phyloP scores from a whole-genome alignment of 139 green algal species.

The Asterochloris sp. region DNA sequence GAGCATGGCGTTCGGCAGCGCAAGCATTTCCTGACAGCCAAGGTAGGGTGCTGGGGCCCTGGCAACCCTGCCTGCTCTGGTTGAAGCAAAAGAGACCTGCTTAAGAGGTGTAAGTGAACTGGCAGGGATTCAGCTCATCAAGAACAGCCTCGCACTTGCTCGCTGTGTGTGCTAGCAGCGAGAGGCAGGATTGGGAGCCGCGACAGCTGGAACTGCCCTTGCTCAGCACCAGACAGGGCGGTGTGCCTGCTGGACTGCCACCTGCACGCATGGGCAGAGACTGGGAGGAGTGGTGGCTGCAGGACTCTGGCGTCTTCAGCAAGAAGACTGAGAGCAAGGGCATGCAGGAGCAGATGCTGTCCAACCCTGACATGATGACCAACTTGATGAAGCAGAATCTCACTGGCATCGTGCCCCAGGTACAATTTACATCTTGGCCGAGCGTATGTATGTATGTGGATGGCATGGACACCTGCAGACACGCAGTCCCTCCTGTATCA shows the following conservation, averaged over 20 bases:
- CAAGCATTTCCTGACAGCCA: constrained; percentile 61
- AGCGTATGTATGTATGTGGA: background rate
- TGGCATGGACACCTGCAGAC: too few relatives aligned
- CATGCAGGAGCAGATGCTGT: constrained; percentile 83
- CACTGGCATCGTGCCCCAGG: constrained; percentile 72
- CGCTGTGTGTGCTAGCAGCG: too few relatives aligned
- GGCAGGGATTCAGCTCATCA: too few relatives aligned
- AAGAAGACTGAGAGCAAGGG: constrained; percentile 48
- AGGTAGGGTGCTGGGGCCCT: constrained; percentile 35
- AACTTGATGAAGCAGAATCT: constrained; percentile 92
- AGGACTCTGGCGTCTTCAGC: constrained; percentile 65
- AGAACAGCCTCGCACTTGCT: background rate
- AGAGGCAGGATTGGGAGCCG: too few relatives aligned
- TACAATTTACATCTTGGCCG: constrained; percentile 11
- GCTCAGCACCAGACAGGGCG: too few relatives aligned
- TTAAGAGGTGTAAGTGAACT: too few relatives aligned
- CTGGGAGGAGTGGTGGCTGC: background rate
- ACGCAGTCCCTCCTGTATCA: too few relatives aligned
- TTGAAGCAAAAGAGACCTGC: too few relatives aligned
- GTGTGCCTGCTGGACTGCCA: too few relatives aligned
- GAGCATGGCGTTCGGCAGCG: constrained; percentile 62
- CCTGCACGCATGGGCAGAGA: too few relatives aligned
- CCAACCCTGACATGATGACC: constrained; percentile 82
- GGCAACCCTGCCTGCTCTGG: too few relatives aligned
- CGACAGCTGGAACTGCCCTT: too few relatives aligned